Conservation (phyloP, 305 asterid species). For the Salvia sclarea region DNA sequence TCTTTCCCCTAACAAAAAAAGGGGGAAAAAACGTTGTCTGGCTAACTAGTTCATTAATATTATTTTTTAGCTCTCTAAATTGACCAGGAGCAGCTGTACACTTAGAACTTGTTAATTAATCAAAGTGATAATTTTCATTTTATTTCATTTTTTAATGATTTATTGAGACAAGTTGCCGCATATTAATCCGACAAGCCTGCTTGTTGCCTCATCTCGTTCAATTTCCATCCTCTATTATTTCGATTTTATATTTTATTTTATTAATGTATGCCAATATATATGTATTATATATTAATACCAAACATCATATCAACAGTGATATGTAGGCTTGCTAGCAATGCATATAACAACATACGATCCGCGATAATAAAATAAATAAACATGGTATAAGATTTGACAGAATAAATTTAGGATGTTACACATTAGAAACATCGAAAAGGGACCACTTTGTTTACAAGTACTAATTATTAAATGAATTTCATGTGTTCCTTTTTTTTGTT, state of each 20-base stretch:
- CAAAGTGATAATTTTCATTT: slow-evolving; percentile 6
- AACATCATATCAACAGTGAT: not conserved
- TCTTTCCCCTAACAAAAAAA: no score
- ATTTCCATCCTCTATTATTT: not conserved
- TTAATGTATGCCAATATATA: not conserved
- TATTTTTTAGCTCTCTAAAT: not conserved
- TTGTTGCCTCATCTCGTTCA: not conserved
- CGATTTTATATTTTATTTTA: not conserved
- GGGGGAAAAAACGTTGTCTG: no score
- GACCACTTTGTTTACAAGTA: no score
- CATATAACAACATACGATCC: no score
- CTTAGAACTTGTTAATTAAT: slow-evolving; percentile 22
- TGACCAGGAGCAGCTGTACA: slow-evolving; percentile 3
- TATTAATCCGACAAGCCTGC: slow-evolving; percentile 26
- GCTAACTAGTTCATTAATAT: no score
- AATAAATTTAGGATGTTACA: no score
- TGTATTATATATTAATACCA: not conserved
- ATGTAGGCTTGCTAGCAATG: not conserved
- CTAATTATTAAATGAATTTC: no score
- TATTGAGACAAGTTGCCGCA: slow-evolving; percentile 32
- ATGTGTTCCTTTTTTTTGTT: no score
- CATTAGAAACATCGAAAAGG: no score
- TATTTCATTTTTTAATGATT: not conserved
- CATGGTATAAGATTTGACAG: no score
- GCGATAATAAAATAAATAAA: no score